phyloP scores from a whole-genome alignment of 1,284 basidiomycete species.

The Trametes polyzona region DNA sequence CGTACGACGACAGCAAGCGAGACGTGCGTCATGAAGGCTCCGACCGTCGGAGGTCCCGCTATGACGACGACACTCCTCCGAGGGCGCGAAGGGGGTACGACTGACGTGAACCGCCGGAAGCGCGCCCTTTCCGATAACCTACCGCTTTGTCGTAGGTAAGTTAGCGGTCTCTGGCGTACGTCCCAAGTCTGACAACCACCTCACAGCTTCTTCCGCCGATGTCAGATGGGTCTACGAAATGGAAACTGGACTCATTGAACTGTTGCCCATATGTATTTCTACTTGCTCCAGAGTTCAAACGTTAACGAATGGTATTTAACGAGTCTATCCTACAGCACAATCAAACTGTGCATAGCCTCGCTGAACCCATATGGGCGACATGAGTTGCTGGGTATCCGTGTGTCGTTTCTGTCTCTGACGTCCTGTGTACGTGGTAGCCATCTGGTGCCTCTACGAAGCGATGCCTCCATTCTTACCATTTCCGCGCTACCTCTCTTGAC shows the following conservation, averaged over 20 bases:
- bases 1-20: slow-evolving; percentile 21
- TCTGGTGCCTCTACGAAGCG: not conserved
- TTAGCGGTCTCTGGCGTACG: not conserved
- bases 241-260: not conserved
- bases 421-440: not conserved
- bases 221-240: not conserved
- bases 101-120: slow-evolving; percentile 16
- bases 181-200: not conserved
- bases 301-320: not conserved
- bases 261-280: not conserved
- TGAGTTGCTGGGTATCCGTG: not conserved
- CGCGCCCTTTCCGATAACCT: not conserved
- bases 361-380: not conserved
- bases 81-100: slow-evolving; percentile 25
- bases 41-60: slow-evolving; percentile 12
- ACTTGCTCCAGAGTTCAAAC: not conserved
- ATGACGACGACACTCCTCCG: slow-evolving; percentile 18
- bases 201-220: not conserved
- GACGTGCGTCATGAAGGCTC: slow-evolving; percentile 11
- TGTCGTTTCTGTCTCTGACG: too few relatives aligned
- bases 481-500: not conserved
- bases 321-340: not conserved
- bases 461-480: not conserved
- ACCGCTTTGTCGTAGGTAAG: slow-evolving; percentile 1
- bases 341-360: not conserved